Percentiles rank a stretch among this genome's conserved stretches.
These are phyloP conservation scores for Cordyceps fumosorosea DNA, from an alignment of 2,329 filamentous ascomycete genomes.

Conservation along the genomic window DNA sequence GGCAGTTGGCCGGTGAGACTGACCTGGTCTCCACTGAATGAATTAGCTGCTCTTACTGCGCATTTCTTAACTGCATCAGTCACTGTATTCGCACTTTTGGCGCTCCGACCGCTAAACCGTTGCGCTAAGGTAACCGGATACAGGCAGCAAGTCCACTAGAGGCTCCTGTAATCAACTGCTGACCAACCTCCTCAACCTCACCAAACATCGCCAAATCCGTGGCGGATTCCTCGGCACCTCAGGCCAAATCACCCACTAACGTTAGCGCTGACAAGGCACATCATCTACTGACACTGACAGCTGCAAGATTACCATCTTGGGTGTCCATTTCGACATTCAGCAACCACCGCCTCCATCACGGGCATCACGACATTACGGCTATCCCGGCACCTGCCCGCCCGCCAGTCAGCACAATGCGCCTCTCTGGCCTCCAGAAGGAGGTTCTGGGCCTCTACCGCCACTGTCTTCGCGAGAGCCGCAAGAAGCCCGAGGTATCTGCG, in stretches of 20 bases:
- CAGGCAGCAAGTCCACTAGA: background rate
- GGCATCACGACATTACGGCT: slow-evolving; percentile 6
- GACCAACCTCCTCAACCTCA: background rate
- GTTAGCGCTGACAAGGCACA: slow-evolving; percentile 10
- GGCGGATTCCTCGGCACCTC: background rate
- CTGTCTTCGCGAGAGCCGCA: slow-evolving; percentile 73
- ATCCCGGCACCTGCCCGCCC: background rate
- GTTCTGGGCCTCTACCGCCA: slow-evolving; percentile 80
- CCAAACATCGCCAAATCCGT: background rate
- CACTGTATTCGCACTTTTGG: background rate
- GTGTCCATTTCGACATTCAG: slow-evolving; percentile 2
- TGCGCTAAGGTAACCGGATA: background rate
- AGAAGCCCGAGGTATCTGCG: slow-evolving; percentile 63
- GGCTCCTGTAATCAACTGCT: background rate
- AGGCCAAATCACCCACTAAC: background rate
- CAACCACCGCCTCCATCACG: background rate
- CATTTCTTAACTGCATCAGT: background rate
- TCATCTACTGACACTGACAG: slow-evolving; percentile 4
- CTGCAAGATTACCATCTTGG: slow-evolving; percentile 8
- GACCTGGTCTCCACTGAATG: background rate
- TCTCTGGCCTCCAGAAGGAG: slow-evolving; percentile 86
- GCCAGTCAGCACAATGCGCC: slow-evolving; percentile 27
- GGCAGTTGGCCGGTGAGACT: background rate
- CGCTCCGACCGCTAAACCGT: background rate
- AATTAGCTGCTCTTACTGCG: background rate